A percentile compares a stretch with the other conserved stretches of the same genome.
These are phyloP conservation scores for Globisporangium uncinulatum DNA, from an alignment of 352 stramenopile species.

Conservation along the genomic window DNA sequence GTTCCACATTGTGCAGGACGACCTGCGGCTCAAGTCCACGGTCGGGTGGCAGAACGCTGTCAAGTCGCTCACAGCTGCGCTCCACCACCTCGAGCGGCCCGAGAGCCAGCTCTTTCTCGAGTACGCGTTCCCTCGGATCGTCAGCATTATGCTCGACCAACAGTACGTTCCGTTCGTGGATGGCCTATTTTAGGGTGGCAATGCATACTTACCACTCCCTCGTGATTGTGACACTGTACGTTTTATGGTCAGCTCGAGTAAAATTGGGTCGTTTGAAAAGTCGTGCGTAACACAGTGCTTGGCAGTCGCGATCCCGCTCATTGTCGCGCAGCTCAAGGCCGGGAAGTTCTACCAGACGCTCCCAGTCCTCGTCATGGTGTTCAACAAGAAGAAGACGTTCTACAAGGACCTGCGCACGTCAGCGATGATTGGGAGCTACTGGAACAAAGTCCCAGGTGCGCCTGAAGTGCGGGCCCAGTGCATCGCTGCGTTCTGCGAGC, in stretches of 20 bases:
- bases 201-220: no score
- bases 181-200: no score
- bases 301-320: slow-evolving; percentile 53
- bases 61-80: slow-evolving; percentile 75
- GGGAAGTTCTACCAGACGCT: slow-evolving; percentile 60
- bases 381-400: slow-evolving; percentile 89
- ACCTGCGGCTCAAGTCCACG: slow-evolving; percentile 84
- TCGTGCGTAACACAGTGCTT: slow-evolving; percentile 80
- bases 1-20: slow-evolving; percentile 79
- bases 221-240: slow-evolving; percentile 6
- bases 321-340: slow-evolving; percentile 68
- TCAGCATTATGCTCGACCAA: slow-evolving; percentile 89
- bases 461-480: slow-evolving; percentile 81
- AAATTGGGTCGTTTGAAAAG: slow-evolving; percentile 85
- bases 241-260: slow-evolving; percentile 56
- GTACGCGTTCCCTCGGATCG: slow-evolving; percentile 69
- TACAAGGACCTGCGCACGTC: slow-evolving; percentile 87
- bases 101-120: slow-evolving; percentile 80
- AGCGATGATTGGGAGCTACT: slow-evolving; percentile 86
- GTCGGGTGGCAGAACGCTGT: slow-evolving; percentile 88
- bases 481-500: slow-evolving; percentile 77
- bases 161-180: slow-evolving; percentile 45
- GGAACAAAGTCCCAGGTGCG: slow-evolving; percentile 81
- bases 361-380: slow-evolving; percentile 71
- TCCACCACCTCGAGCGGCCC: slow-evolving; percentile 54